These are phyloP conservation scores for Lophium mytilinum DNA, from an alignment of 495 filamentous ascomycete genomes.

Conservation along the genomic window DNA sequence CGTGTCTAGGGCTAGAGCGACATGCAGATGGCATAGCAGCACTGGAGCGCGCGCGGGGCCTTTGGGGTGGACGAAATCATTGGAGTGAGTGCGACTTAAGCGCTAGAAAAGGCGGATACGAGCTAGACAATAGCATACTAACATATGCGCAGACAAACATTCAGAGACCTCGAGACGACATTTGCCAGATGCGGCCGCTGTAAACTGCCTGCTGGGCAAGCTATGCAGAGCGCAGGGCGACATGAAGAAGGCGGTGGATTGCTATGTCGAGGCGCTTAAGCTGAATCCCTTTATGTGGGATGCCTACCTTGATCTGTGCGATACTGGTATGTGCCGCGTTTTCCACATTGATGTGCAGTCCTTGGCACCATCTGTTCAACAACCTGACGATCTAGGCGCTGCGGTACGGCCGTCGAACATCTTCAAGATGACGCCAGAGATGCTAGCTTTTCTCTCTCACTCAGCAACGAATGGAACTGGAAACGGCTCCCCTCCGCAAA, in stretches of 20 bases:
- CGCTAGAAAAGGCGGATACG: too few species aligned
- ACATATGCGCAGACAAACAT: conserved; percentile 50
- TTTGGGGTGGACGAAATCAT: conserved; percentile 63
- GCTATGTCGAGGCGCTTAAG: conserved; percentile 81
- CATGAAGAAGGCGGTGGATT: conserved; percentile 67
- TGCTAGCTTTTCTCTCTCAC: conserved; percentile 44
- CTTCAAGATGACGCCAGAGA: conserved; percentile 68
- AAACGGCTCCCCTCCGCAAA: neutral
- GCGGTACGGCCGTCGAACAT: conserved; percentile 66
- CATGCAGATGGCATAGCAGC: conserved; percentile 72
- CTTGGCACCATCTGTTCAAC: neutral
- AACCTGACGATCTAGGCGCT: conserved; percentile 5
- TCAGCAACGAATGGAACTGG: conserved; percentile 10
- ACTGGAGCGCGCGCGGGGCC: conserved; percentile 61
- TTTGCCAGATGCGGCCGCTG: conserved; percentile 75
- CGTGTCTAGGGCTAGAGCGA: conserved; percentile 69
- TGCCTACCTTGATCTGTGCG: conserved; percentile 76
- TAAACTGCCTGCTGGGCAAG: conserved; percentile 75
- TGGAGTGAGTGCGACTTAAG: conserved; percentile 50
- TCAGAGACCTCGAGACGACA: conserved; percentile 45
- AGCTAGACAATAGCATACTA: neutral
- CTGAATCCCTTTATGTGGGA: conserved; percentile 98
- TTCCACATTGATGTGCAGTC: neutral
- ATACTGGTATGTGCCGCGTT: conserved; percentile 45
- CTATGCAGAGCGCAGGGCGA: conserved; percentile 76